Evolutionary conservation across 148 eudicot genomes (phyloP).

Genomic region (Gaultheria prostrata): DNA sequence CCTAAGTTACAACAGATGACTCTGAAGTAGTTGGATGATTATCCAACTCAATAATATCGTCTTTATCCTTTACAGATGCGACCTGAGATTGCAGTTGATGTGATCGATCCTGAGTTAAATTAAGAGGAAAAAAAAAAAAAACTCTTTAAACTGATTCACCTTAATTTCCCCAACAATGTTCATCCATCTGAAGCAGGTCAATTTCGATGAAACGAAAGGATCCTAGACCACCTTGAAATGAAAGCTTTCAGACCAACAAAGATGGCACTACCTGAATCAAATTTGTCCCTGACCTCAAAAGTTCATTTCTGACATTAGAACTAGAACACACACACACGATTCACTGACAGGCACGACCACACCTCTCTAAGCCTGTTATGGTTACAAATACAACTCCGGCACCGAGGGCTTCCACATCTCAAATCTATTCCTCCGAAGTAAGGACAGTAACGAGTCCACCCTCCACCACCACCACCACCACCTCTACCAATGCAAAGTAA

Average conservation of each 20-base stretch:
- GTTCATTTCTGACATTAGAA: neutral
- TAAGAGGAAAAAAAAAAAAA: neutral
- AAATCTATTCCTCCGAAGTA: neutral
- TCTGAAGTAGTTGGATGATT: too few relatives aligned
- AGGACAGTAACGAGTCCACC: neutral
- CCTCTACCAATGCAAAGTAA: neutral
- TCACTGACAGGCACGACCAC: neutral
- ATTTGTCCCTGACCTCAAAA: neutral
- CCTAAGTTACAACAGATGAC: too few relatives aligned
- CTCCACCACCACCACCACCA: neutral
- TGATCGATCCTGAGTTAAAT: neutral
- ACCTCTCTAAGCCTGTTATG: neutral
- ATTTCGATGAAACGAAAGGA: neutral
- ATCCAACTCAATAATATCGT: too few relatives aligned
- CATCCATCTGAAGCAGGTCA: neutral
- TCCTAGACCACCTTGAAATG: neutral
- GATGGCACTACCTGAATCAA: neutral
- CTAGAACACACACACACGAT: neutral
- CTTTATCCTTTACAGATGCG: too few relatives aligned
- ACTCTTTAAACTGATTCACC: neutral
- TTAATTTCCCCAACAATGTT: neutral
- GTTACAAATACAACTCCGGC: neutral
- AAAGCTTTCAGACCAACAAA: neutral
- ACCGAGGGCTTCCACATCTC: too few relatives aligned
- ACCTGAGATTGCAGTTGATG: neutral